These are phyloP conservation scores for Pythium plurisporium DNA, from an alignment of 352 stramenopile genomes.

Conservation along the genomic window DNA sequence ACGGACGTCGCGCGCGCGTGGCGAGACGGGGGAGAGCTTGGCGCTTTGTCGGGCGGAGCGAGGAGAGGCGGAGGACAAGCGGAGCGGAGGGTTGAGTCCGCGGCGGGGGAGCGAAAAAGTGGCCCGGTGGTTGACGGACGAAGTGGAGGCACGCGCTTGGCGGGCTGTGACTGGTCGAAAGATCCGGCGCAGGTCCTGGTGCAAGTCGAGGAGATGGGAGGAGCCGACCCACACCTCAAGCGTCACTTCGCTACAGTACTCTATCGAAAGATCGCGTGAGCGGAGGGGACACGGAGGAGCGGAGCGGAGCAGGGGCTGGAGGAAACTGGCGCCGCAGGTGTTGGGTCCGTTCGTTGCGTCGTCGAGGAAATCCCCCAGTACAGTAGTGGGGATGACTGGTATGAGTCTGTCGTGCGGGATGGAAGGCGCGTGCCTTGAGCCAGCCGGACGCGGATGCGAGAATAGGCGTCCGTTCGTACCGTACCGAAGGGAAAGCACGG, in stretches of 20 bases:
- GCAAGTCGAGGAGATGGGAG: not conserved
- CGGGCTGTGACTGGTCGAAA: constrained; percentile 11
- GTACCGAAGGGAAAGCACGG: constrained; percentile 1
- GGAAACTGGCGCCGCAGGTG: not conserved
- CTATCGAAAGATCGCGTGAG: constrained; percentile 1
- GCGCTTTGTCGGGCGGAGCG: not conserved
- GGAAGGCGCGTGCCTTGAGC: constrained; percentile 18
- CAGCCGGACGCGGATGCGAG: constrained; percentile 8
- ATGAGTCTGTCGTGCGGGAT: not conserved
- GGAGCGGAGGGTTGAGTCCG: not conserved
- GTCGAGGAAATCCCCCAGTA: not conserved
- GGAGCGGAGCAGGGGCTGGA: not conserved
- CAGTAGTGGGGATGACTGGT: not conserved
- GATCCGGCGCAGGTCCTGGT: not conserved
- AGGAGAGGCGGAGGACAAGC: not conserved
- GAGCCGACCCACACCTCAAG: not conserved
- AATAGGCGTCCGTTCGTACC: not conserved
- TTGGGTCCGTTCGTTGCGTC: not conserved
- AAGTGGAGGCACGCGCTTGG: constrained; percentile 4
- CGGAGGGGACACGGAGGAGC: not conserved
- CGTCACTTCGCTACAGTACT: not conserved
- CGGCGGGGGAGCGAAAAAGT: not conserved
- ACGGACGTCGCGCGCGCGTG: not conserved
- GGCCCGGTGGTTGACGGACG: not conserved
- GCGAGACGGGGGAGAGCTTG: not conserved